A percentile compares a stretch with the other conserved stretches of the same genome.
Conservation (phyloP, 768 basidiomycete species). For the Lactifluus piperatus region DNA sequence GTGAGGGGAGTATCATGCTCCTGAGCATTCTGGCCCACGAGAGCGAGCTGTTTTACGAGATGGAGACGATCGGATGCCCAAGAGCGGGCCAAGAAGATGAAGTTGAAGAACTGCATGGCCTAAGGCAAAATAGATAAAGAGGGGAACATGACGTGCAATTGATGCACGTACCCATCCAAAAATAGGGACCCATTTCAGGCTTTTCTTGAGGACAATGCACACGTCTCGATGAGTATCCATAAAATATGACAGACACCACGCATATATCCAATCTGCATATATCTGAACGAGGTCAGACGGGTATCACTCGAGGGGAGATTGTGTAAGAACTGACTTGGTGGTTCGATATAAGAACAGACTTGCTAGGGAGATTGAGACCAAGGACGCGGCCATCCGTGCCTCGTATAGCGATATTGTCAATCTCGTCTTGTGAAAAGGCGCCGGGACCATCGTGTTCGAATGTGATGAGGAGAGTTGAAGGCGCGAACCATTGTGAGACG, state of each 20-base stretch:
- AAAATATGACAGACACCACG: slow-evolving; percentile 77
- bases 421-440: slow-evolving; percentile 49
- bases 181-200: slow-evolving; percentile 77
- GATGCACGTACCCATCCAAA: slow-evolving; percentile 67
- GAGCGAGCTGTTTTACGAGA: slow-evolving; percentile 55
- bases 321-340: slow-evolving; percentile 64
- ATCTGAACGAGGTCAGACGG: slow-evolving; percentile 34
- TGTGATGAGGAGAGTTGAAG: slow-evolving; percentile 61
- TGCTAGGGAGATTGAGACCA: slow-evolving; percentile 62
- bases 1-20: slow-evolving; percentile 62
- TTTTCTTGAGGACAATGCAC: slow-evolving; percentile 89
- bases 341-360: slow-evolving; percentile 82
- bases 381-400: slow-evolving; percentile 48
- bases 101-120: slow-evolving; percentile 92
- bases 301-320: background rate
- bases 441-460: slow-evolving; percentile 66
- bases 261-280: slow-evolving; percentile 80
- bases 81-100: slow-evolving; percentile 87
- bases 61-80: slow-evolving; percentile 79
- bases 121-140: slow-evolving; percentile 24
- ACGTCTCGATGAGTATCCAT: slow-evolving; percentile 59
- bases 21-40: slow-evolving; percentile 62
- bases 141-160: background rate
- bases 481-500: slow-evolving; percentile 77
- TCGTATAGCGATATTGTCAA: slow-evolving; percentile 47